Conservation (phyloP, 352 stramenopile genomes). For the Phytophthora idaei region DNA sequence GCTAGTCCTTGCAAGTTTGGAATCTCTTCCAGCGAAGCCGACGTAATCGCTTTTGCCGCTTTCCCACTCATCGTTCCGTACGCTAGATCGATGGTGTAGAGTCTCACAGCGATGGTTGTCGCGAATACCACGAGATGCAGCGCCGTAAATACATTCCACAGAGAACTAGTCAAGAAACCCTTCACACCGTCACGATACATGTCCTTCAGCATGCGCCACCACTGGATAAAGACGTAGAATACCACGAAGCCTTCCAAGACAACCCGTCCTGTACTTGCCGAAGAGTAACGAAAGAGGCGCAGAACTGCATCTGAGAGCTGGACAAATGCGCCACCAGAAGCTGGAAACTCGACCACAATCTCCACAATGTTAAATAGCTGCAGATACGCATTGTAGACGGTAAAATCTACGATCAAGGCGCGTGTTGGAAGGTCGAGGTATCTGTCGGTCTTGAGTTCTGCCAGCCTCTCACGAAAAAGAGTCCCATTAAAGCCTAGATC, state of each 20-base stretch:
- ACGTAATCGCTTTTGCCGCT: conserved; percentile 28
- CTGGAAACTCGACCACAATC: conserved; percentile 66
- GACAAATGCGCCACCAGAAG: conserved; percentile 58
- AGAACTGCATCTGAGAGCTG: conserved; percentile 52
- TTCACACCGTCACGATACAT: conserved; percentile 41
- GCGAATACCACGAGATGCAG: conserved; percentile 56
- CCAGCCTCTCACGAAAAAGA: conserved; percentile 30
- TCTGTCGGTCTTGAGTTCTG: conserved; percentile 42
- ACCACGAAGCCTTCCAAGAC: conserved; percentile 62
- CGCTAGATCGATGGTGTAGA: conserved; percentile 57
- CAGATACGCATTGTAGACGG: conserved; percentile 68
- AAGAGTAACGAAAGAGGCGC: conserved; percentile 61
- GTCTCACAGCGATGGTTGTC: conserved; percentile 51
- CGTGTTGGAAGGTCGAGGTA: conserved; percentile 70
- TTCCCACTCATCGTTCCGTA: conserved; percentile 63
- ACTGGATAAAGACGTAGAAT: conserved; percentile 47
- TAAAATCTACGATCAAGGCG: conserved; percentile 66
- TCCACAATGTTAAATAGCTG: conserved; percentile 71
- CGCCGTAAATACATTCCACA: conserved; percentile 49
- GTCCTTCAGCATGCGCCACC: conserved; percentile 40
- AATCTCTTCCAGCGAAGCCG: conserved; percentile 35
- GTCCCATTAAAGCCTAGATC: conserved; percentile 51
- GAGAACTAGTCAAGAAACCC: conserved; percentile 33
- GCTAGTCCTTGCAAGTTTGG: conserved; percentile 50
- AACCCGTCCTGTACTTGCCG: conserved; percentile 39